Conservation (phyloP, 805 yeast species). For the Saccharomycopsis selenospora region DNA sequence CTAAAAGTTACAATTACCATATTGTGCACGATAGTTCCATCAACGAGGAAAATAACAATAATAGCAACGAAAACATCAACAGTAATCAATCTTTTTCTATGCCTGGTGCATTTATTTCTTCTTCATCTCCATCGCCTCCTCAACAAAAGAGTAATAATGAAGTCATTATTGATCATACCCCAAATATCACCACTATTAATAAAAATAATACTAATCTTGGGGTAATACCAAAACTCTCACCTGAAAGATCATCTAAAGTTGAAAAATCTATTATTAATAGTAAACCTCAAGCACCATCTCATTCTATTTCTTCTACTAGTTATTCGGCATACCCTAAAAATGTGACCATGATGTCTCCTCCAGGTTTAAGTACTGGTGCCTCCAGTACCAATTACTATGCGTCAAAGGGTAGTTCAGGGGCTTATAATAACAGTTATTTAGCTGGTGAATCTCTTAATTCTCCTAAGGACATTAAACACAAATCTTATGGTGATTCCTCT, state of each 20-base stretch:
- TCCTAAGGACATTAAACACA: constrained; percentile 4
- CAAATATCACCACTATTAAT: no score
- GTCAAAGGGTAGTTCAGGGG: constrained; percentile 7
- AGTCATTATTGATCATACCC: no score
- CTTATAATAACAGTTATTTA: constrained; percentile 14
- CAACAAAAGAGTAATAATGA: no score
- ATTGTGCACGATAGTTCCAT: background rate
- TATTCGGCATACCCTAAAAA: constrained; percentile 10
- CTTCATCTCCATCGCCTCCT: no score
- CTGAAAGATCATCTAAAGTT: no score
- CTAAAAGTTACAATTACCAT: constrained; percentile 8
- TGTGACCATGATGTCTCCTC: constrained; percentile 8
- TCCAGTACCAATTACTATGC: constrained; percentile 4
- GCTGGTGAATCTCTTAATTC: constrained; percentile 10
- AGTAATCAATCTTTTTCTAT: background rate
- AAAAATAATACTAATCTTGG: no score
- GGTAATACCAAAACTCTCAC: no score
- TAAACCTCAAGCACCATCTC: no score
- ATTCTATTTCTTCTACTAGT: no score
- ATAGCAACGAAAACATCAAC: no score
- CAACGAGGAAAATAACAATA: background rate
- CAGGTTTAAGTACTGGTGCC: background rate
- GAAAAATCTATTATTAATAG: no score
- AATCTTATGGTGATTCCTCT: background rate
- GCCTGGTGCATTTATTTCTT: constrained; percentile 1